Evolutionary conservation across 495 filamentous ascomycete genomes (phyloP).

Genomic region (Penicillium tannophilum): DNA sequence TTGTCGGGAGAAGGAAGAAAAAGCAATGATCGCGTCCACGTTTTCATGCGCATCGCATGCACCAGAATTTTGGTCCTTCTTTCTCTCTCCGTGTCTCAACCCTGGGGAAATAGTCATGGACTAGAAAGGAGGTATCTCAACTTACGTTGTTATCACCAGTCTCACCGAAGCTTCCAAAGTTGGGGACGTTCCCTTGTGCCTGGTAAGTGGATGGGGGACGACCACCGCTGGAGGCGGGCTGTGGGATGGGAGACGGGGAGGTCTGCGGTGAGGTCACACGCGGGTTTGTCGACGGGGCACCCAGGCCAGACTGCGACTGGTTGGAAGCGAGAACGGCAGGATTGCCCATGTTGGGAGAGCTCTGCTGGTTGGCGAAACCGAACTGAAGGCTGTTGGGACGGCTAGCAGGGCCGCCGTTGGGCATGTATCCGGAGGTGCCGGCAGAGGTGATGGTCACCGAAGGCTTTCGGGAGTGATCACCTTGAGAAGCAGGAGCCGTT

Average conservation of each 20-base stretch:
- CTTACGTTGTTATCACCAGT: constrained; percentile 69
- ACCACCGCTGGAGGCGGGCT: constrained; percentile 81
- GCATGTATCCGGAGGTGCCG: constrained; percentile 69
- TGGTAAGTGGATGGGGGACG: constrained; percentile 70
- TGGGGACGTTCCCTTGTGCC: constrained; percentile 62
- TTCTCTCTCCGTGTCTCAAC: background rate
- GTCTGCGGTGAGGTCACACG: constrained; percentile 70
- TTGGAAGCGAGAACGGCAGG: constrained; percentile 49
- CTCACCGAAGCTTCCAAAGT: constrained; percentile 80
- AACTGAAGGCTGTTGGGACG: constrained; percentile 72
- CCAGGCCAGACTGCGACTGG: constrained; percentile 52
- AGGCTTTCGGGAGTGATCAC: constrained; percentile 77
- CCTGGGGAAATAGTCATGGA: background rate
- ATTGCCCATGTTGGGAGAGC: constrained; percentile 66
- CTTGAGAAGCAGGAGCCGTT: constrained; percentile 51
- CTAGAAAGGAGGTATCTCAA: constrained; percentile 19
- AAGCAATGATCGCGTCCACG: constrained; percentile 4
- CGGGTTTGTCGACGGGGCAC: constrained; percentile 65
- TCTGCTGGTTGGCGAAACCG: constrained; percentile 65
- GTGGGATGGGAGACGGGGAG: constrained; percentile 88
- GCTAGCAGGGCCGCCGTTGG: constrained; percentile 70
- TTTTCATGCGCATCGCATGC: constrained; percentile 8
- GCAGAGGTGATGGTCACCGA: constrained; percentile 86
- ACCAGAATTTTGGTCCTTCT: background rate
- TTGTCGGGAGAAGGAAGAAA: background rate